Evolutionary conservation across 2,329 filamentous ascomycete genomes (phyloP), one percentile per base, ranked within the genome.

Genomic region (Penicillium sp.): DNA sequence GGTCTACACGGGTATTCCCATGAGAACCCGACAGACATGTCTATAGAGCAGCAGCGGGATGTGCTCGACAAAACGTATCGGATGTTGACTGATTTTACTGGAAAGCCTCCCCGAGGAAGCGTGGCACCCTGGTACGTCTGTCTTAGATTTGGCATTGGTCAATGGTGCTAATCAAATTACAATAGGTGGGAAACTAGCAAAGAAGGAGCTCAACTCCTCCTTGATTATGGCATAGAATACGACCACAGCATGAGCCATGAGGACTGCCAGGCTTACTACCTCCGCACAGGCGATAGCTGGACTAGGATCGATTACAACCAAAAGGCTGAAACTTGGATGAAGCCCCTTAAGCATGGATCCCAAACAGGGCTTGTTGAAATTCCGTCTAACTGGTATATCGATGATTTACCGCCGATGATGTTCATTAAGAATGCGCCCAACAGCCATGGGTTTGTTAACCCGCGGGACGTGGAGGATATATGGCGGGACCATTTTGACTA

Each of bases 61-160:
- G 82, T 90, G 4, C 75, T 91, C 15, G 85, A 88, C 62, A 87
- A 89, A 69, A 87, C 84, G 3, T 88, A 83, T 66, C 77, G 77
- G n/a, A 75, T 88, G 69, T 74, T 90, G 40, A 87, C 82, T 0
- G 81, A 87, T 0, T 90, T 91, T 64, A 78, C 77, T 45, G 82
- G 85, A 6, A 88, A 88, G 67, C 83, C 84, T 0, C 86, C 86
- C 0, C 72, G 84, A 1, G 85, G 86, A 1, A 83, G 78, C 39
- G 84, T 88, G 0, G 85, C 84, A 0, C 85, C 86, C 0, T 89
- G 80, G 77, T 59, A 55, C 13, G 6, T n/a, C 38, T 19, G 2
- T 21, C 10, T 44, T 12, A 2, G 3, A 29, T 13, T 26, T 15
- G 3, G 4, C 5, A n/a, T 4, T 9, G 2, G 19, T 13, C 3